phyloP scores from a whole-genome alignment of 129 eudicot species.

The Centella asiatica region DNA sequence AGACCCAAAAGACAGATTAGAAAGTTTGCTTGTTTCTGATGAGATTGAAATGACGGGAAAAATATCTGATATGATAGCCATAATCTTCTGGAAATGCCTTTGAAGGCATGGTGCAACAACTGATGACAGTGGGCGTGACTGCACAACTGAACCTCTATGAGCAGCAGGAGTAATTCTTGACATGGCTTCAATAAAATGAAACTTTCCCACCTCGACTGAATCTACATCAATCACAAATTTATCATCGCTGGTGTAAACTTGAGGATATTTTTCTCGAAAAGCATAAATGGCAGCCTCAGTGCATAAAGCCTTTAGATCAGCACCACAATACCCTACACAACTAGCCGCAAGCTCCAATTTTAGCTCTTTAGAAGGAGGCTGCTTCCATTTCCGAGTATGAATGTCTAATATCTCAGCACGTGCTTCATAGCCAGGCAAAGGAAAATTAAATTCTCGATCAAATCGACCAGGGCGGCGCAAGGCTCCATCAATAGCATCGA shows the following conservation, averaged over 20 bases:
- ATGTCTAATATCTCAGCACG: constrained; percentile 91
- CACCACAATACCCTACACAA: constrained; percentile 99
- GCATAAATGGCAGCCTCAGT: constrained; percentile 99
- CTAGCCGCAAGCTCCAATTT: constrained; percentile 94
- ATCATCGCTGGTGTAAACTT: constrained; percentile 97
- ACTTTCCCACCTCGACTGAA: constrained; percentile 77
- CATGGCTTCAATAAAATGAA: constrained; percentile 93
- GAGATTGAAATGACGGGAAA: constrained; percentile 63
- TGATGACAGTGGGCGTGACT: constrained; percentile 84
- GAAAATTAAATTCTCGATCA: constrained; percentile 93
- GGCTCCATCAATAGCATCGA: constrained; percentile 98
- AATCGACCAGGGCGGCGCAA: constrained; percentile 95
- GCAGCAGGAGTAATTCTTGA: constrained; percentile 98
- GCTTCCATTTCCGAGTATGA: constrained; percentile 97
- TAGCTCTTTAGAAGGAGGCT: constrained; percentile 69
- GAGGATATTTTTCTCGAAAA: constrained; percentile 95
- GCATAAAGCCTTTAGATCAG: constrained; percentile 91
- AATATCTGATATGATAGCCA: constrained; percentile 68
- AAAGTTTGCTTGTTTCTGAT: constrained; percentile 63
- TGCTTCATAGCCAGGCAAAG: constrained; percentile 94
- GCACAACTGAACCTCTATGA: constrained; percentile 93
- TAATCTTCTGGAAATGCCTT: constrained; percentile 64
- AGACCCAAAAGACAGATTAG: constrained; percentile 86
- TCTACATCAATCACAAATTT: constrained; percentile 92
- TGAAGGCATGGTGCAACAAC: constrained; percentile 83